phyloP scores from a whole-genome alignment of 257 asterid species.

The Coffea canephora region DNA sequence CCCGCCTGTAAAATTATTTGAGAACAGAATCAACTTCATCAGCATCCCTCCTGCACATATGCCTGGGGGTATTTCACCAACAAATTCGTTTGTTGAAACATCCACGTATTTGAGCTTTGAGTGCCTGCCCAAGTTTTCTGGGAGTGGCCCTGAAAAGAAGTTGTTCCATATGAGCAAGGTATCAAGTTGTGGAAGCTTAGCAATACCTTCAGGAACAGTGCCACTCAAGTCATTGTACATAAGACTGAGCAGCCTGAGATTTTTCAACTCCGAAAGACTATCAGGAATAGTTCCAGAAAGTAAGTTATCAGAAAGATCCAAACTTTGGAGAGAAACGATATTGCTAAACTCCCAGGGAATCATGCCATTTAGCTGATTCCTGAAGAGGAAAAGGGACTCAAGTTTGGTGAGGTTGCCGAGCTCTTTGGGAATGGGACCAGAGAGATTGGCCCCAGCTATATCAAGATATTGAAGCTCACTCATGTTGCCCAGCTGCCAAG shows the following conservation, averaged over 20 bases:
- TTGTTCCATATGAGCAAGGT: conserved; percentile 85
- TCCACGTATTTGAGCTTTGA: conserved; percentile 70
- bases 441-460: conserved; percentile 82
- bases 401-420: conserved; percentile 75
- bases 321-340: conserved; percentile 58
- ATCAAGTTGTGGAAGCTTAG: conserved; percentile 74
- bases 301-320: conserved; percentile 94
- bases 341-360: conserved; percentile 67
- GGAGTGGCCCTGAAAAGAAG: conserved; percentile 76
- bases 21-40: conserved; percentile 66
- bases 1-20: conserved; percentile 76
- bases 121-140: conserved; percentile 58
- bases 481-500: conserved; percentile 87
- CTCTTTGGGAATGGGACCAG: conserved; percentile 65
- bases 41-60: conserved; percentile 68
- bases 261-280: conserved; percentile 68
- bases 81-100: conserved; percentile 76
- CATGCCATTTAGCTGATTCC: conserved; percentile 56
- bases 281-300: conserved; percentile 81
- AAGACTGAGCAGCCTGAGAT: conserved; percentile 65
- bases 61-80: conserved; percentile 59
- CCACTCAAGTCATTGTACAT: conserved; percentile 89
- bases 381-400: conserved; percentile 81
- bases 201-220: conserved; percentile 72
- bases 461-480: conserved; percentile 77